Evolutionary conservation across 352 stramenopile species (phyloP).

Genomic region (Pythium aquatile): DNA sequence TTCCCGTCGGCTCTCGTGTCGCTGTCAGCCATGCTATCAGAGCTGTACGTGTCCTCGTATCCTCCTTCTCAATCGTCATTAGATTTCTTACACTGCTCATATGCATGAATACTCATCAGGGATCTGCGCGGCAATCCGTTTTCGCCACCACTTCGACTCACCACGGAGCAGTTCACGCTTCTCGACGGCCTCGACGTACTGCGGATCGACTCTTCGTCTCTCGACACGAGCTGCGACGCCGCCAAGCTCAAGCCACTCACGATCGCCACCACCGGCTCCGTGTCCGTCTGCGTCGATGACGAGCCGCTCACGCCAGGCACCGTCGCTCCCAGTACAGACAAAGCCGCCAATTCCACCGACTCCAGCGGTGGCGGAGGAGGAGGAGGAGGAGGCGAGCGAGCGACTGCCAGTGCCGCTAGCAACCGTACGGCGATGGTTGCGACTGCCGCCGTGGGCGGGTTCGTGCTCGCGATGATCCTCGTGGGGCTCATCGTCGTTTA

Average conservation of each 20-base stretch:
- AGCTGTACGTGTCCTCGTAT: not conserved
- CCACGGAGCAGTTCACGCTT: not conserved
- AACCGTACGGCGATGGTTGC: not conserved
- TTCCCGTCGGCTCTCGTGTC: constrained; percentile 5
- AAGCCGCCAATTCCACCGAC: not conserved
- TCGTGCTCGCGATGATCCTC: not conserved
- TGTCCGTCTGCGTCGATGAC: constrained; percentile 7
- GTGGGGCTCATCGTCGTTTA: not conserved
- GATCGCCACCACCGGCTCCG: not conserved
- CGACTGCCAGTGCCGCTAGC: not conserved
- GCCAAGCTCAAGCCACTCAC: not conserved
- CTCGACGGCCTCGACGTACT: not conserved
- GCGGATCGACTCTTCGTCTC: not conserved
- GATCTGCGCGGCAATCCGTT: constrained; percentile 15
- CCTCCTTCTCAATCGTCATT: not conserved
- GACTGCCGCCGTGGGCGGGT: not conserved
- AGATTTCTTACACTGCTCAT: not conserved
- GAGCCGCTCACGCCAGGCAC: constrained; percentile 3
- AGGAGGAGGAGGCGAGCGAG: not conserved
- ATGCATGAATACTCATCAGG: not conserved
- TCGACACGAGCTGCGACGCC: constrained; percentile 6
- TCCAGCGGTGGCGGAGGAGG: not conserved
- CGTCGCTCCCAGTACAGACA: not conserved
- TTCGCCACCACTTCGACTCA: not conserved
- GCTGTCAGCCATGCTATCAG: not conserved